Conservation (phyloP, 257 asterid genomes). For the Rubia yunnanensis region DNA sequence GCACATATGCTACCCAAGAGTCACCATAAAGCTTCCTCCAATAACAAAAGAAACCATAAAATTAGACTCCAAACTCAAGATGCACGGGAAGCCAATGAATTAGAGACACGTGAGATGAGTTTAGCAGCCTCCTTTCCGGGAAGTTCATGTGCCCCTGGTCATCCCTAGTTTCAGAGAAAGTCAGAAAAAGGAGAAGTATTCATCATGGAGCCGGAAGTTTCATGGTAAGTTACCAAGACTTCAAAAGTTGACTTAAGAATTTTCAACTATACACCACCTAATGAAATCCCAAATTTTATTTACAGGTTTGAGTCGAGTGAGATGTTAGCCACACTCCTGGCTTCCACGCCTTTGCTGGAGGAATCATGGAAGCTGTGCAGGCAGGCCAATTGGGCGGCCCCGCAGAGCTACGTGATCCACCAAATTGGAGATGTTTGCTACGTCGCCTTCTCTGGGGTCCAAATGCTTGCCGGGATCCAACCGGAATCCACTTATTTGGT, state of each 20-base stretch:
- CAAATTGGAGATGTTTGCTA: conserved; percentile 42
- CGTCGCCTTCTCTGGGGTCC: conserved; percentile 68
- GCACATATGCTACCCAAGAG: too few species aligned
- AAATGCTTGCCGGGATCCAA: conserved; percentile 33
- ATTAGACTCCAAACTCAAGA: too few species aligned
- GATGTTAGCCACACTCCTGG: conserved; percentile 59
- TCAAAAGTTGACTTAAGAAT: conserved; percentile 2
- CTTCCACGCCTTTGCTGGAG: conserved; percentile 70
- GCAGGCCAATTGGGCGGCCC: conserved; percentile 38
- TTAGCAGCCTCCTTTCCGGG: not conserved
- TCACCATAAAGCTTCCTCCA: too few species aligned
- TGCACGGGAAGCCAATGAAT: not conserved
- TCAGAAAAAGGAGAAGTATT: conserved; percentile 15
- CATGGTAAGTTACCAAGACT: conserved; percentile 31
- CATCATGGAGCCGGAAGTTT: conserved; percentile 50
- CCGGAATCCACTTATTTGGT: conserved; percentile 38
- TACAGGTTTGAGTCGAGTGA: conserved; percentile 81
- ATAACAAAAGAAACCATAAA: too few species aligned
- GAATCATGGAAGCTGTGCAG: conserved; percentile 64
- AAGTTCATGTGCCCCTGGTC: not conserved
- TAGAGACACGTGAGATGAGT: not conserved
- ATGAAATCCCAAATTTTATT: not conserved
- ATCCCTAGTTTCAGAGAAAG: conserved; percentile 1
- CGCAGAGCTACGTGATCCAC: conserved; percentile 27
- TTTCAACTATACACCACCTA: not conserved